Conservation (phyloP, 257 asterid species). For the Knoxia roxburghii region DNA sequence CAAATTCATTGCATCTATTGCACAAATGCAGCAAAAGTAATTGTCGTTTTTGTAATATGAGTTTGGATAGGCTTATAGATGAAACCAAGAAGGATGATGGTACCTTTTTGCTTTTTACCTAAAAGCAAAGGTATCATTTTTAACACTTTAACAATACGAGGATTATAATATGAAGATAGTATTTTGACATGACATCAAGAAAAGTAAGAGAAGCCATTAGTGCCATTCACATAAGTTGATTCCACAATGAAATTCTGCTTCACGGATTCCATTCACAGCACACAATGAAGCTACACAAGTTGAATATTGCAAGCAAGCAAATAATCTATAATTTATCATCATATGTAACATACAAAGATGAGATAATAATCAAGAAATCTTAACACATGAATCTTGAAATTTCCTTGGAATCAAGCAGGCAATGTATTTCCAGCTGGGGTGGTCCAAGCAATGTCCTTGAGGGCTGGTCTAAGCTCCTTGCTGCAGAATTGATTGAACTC, state of each 20-base stretch:
- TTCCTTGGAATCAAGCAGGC: constrained; percentile 13
- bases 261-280: constrained; percentile 11
- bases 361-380: background rate
- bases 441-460: constrained; percentile 46
- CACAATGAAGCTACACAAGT: background rate
- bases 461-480: constrained; percentile 46
- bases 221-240: constrained; percentile 5
- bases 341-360: no score
- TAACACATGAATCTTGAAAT: background rate
- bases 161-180: background rate
- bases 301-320: no score
- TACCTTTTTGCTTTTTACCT: no score
- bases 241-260: constrained; percentile 4
- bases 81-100: no score
- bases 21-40: no score
- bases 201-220: background rate
- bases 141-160: background rate
- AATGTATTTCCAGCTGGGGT: constrained; percentile 22
- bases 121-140: background rate
- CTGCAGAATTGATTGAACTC: constrained; percentile 52
- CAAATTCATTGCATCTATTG: background rate
- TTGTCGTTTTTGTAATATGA: no score
- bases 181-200: background rate
- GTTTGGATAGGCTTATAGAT: no score
- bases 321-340: no score